phyloP scores from a whole-genome alignment of 2,329 filamentous ascomycete genomes.

The Penicillium freii region DNA sequence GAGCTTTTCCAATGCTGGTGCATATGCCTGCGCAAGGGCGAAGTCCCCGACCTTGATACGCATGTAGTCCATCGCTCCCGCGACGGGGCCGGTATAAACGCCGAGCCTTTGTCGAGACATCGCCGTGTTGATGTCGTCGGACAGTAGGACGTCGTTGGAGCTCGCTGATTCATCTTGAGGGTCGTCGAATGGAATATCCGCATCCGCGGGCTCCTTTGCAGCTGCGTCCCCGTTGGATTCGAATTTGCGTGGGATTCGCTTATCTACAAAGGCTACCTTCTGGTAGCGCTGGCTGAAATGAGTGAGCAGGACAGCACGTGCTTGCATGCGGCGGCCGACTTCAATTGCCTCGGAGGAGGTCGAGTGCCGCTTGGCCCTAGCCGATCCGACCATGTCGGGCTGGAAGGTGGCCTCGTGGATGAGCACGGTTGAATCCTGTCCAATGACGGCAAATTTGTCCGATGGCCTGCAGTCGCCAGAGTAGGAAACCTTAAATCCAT shows the following conservation, averaged over 20 bases:
- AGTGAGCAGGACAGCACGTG: constrained; percentile 77
- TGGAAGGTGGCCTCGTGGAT: constrained; percentile 97
- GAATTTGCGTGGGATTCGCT: constrained; percentile 15
- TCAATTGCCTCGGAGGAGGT: constrained; percentile 83
- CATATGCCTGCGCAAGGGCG: constrained; percentile 55
- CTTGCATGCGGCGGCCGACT: constrained; percentile 74
- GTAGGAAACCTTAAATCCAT: constrained; percentile 83
- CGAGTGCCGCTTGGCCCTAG: constrained; percentile 81
- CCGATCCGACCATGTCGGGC: constrained; percentile 75
- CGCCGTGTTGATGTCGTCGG: constrained; percentile 18
- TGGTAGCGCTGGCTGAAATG: constrained; percentile 96
- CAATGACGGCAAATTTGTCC: constrained; percentile 65
- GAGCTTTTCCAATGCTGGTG: constrained; percentile 55
- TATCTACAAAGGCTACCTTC: constrained; percentile 59
- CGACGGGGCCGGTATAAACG: constrained; percentile 49
- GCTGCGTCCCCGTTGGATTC: constrained; percentile 7
- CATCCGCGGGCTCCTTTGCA: constrained; percentile 16
- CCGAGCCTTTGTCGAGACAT: not conserved
- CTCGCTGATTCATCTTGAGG: constrained; percentile 16
- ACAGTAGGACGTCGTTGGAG: constrained; percentile 3
- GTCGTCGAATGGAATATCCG: constrained; percentile 31
- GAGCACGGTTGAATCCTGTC: constrained; percentile 72
- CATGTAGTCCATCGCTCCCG: constrained; percentile 65
- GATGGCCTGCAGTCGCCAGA: constrained; percentile 91
- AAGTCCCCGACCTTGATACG: constrained; percentile 60